Base-by-base conservation (phyloP, 192 early-diverging fungal genomes). In the Coemansia reversa region DNA sequence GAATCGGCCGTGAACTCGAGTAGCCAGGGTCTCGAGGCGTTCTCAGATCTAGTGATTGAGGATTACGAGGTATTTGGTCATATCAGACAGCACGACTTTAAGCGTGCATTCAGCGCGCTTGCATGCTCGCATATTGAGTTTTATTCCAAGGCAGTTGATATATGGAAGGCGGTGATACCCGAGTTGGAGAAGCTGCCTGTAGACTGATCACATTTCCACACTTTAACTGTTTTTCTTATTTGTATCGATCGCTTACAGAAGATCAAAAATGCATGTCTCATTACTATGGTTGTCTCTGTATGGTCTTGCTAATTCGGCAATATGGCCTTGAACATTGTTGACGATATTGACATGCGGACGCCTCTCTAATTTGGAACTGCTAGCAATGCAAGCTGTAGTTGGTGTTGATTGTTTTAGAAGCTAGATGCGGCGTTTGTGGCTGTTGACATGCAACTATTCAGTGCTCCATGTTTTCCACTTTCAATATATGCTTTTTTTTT, bases 91-190 rank as follows among this genome's bases (percentile, higher is more conserved):
- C 79, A 80, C 14, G 96, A 97, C 66, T 85, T 94, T 62, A 92
- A 92, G 69, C 83, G 86, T 22, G 85, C 85, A 20, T 74, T 95
- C 63, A 63, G 87, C 23, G 89, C 88, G 24, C 88, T 93, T 73
- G 87, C 88, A 6, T 84, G 89, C 6, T 85, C 89, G 22, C 93
- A 97, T 57, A 85, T 95, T 54, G 88, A 90, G 64, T 98, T 92
- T 60, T 92, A 89, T 71, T 76, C 92, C 63, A 85, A 92, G 72
- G 88, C 60, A 0, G 68, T 69, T 35, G 76, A 84, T 57, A 83
- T 92, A 22, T 97, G 95, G 95, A 90, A 89, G 60, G 84, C 87
- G 19, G 84, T 97, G 33, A 87, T 96, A 39, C 92, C 94, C 19
- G 84, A 89, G 51, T 62, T 97, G 57, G 91, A 95, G 56, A 75